Evolutionary conservation across 495 filamentous ascomycete genomes (phyloP).

Genomic region (Venustampulla echinocandica): DNA sequence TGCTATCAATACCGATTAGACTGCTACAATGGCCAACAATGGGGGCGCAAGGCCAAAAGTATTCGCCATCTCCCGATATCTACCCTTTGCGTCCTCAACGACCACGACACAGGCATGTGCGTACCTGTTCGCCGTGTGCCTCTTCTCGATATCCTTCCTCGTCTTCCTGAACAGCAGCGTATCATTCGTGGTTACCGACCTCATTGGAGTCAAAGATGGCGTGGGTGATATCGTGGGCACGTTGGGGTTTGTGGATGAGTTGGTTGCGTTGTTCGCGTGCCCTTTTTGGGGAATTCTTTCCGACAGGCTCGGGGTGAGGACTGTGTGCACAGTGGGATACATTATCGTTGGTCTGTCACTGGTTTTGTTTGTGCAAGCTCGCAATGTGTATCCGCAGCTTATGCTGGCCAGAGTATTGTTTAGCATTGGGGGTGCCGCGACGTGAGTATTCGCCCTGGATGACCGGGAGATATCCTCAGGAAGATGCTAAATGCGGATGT

Average conservation of each 20-base stretch:
- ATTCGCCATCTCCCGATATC: slow-evolving; percentile 31
- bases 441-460: slow-evolving; percentile 35
- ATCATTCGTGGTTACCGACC: slow-evolving; percentile 88
- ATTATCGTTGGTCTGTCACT: slow-evolving; percentile 66
- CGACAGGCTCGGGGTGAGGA: slow-evolving; percentile 77
- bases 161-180: slow-evolving; percentile 94
- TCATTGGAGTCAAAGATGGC: slow-evolving; percentile 64
- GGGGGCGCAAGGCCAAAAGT: slow-evolving; percentile 2
- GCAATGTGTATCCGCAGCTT: slow-evolving; percentile 83
- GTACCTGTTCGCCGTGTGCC: slow-evolving; percentile 81
- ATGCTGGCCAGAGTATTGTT: slow-evolving; percentile 81
- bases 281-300: slow-evolving; percentile 88
- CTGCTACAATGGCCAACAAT: background rate
- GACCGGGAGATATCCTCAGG: background rate
- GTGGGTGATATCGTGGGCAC: slow-evolving; percentile 91
- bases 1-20: no score
- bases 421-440: slow-evolving; percentile 80
- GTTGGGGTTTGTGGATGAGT: slow-evolving; percentile 89
- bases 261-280: slow-evolving; percentile 84
- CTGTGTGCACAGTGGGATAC: slow-evolving; percentile 74
- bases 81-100: slow-evolving; percentile 49
- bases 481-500: background rate
- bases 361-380: slow-evolving; percentile 73
- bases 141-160: slow-evolving; percentile 94
- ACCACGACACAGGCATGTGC: slow-evolving; percentile 66